Conservation (phyloP, 352 stramenopile species). For the Phytophthora pistaciae region DNA sequence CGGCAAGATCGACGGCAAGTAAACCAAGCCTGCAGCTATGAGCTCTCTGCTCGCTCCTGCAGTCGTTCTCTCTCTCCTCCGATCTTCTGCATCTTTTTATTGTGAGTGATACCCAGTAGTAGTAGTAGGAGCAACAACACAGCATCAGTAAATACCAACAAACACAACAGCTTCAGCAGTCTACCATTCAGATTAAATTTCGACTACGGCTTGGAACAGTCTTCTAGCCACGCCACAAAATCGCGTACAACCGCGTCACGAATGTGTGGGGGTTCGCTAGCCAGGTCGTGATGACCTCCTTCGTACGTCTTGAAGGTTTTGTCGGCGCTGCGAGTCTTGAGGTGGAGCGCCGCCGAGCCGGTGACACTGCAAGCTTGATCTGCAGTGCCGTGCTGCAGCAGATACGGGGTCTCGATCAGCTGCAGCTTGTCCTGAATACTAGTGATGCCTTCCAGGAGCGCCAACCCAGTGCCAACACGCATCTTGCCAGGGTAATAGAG, state of each 20-base stretch:
- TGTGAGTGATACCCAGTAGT: constrained; percentile 22
- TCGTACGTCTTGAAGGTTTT: constrained; percentile 79
- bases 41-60: constrained; percentile 9
- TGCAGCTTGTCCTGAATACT: constrained; percentile 66
- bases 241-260: constrained; percentile 69
- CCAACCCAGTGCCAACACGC: constrained; percentile 75
- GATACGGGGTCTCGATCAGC: constrained; percentile 74
- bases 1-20: constrained; percentile 50
- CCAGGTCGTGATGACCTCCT: constrained; percentile 71
- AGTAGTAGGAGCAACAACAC: constrained; percentile 21
- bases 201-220: constrained; percentile 29
- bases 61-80: constrained; percentile 5
- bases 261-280: constrained; percentile 75
- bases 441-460: constrained; percentile 70
- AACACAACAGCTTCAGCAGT: constrained; percentile 11
- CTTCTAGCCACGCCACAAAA: constrained; percentile 80
- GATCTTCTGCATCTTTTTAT: constrained; percentile 34
- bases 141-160: constrained; percentile 6
- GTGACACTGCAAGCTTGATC: constrained; percentile 79
- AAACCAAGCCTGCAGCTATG: constrained; percentile 3
- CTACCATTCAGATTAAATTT: neutral
- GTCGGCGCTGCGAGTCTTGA: constrained; percentile 63
- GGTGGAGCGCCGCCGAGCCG: constrained; percentile 67
- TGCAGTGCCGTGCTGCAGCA: constrained; percentile 78
- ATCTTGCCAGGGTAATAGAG: constrained; percentile 82